Base-by-base conservation (phyloP, 2,329 filamentous ascomycete species). In the Cladosporium sp. region DNA sequence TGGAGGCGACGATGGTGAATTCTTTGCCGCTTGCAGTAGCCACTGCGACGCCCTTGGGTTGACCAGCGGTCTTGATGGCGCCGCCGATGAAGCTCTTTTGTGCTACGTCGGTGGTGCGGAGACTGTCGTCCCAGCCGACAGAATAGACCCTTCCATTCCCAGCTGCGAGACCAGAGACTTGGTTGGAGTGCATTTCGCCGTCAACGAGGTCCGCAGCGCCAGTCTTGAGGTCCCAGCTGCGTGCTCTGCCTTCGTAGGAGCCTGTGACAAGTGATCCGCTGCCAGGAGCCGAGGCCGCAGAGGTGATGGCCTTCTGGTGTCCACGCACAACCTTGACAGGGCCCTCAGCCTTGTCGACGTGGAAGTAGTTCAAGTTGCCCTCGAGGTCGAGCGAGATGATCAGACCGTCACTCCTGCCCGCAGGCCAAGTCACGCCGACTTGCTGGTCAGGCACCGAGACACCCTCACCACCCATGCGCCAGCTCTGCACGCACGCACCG, bases 111-210 rank as follows among this genome's bases (percentile, higher is more conserved):
- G 96, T 84, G 52, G 86, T 89, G 68, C 93, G 89, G 40, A 98
- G 83, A 0, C 89, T 92, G 77, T 99, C 95, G 75, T 99, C 95
- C 95, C 94, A 99, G 69, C 89, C 93, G 62, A 94, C 91, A 73
- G 89, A 94, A 80, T 91, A 93, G n/a, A 92, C 86, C 69, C 88
- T 75, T 65, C 78, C 77, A 4, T 76, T 75, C 62, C 80, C 75
- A 0, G 87, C 81, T 2, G 89, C 82, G 69, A 99, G 89, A 60
- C 91, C 91, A 3, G 89, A 87, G 61, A 98, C 88, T 77, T 96
- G 93, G 77, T 94, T 96, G 8, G 90, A 90, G 78, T 97, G 95
- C 3, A 86, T 83, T 69, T 92, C 88, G 31, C 95, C 94, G 68
- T 95, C 91, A 12, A 96, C 85, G 14, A 86, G 84, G 33, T 88